These are phyloP conservation scores for Boletus reticuloceps DNA, from an alignment of 768 basidiomycete genomes.

Conservation along the genomic window DNA sequence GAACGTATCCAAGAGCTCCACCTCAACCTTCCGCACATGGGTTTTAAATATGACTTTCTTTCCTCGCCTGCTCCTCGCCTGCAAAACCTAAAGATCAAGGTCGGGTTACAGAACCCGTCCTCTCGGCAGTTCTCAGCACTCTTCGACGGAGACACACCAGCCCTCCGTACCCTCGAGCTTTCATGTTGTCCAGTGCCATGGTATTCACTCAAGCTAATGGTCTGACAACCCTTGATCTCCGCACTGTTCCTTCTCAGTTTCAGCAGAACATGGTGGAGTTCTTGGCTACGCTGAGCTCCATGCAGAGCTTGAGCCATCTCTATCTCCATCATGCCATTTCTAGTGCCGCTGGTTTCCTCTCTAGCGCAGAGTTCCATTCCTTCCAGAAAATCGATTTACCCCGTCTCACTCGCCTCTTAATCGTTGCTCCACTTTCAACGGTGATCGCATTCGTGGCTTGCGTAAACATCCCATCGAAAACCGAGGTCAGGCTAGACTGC, in stretches of 20 bases:
- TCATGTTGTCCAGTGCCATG: neutral
- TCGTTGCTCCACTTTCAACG: conserved; percentile 3
- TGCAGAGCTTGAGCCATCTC: conserved; percentile 34
- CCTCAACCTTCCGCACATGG: neutral
- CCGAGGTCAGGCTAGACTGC: neutral
- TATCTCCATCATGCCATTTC: conserved; percentile 33
- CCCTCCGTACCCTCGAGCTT: neutral
- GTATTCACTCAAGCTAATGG: conserved; percentile 5
- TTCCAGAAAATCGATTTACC: neutral
- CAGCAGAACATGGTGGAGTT: conserved; percentile 32
- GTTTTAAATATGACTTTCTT: too few relatives aligned
- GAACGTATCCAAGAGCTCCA: neutral
- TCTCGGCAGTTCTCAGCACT: neutral
- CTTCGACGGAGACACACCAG: neutral
- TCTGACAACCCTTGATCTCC: conserved; percentile 36
- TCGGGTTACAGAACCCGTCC: too few relatives aligned
- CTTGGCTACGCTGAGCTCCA: conserved; percentile 29
- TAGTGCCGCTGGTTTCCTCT: neutral
- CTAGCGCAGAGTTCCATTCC: neutral
- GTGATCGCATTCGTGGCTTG: conserved; percentile 1
- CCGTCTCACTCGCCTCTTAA: conserved; percentile 1
- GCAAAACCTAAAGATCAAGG: neutral
- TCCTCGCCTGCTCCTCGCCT: neutral
- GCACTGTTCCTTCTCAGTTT: conserved; percentile 16
- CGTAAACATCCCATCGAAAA: neutral